Percentiles rank a stretch among this genome's conserved stretches.
Evolutionary conservation across 2,329 filamentous ascomycete genomes (phyloP).

Genomic region (Myotisia sp.): DNA sequence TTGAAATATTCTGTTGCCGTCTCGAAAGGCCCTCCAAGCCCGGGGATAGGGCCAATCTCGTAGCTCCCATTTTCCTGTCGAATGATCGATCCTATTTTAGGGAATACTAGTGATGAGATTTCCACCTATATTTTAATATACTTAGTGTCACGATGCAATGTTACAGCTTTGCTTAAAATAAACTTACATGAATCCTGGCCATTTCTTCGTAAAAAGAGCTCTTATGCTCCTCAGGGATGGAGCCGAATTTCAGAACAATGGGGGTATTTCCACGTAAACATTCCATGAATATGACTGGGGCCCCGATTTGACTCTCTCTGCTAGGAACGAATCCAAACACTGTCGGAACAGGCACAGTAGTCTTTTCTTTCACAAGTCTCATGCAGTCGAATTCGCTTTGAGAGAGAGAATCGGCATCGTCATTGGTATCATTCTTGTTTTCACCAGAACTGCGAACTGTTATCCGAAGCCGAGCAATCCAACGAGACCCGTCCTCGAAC

Average conservation of each 20-base stretch:
- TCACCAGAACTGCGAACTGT: not conserved
- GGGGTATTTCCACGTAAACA: constrained; percentile 18
- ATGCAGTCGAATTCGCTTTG: too few species aligned
- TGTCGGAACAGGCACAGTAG: constrained; percentile 12
- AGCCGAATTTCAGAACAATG: constrained; percentile 13
- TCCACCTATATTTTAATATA: too few species aligned
- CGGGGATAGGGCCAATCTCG: constrained; percentile 11
- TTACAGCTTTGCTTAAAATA: too few species aligned
- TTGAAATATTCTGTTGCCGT: constrained; percentile 13
- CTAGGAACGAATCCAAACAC: constrained; percentile 16
- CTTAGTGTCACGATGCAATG: too few species aligned
- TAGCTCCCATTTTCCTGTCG: constrained; percentile 8
- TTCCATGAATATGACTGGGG: constrained; percentile 21
- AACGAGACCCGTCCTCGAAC: constrained; percentile 1
- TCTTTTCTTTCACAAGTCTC: too few species aligned
- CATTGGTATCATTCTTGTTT: not conserved
- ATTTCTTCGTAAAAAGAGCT: constrained; percentile 5
- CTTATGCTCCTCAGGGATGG: constrained; percentile 8
- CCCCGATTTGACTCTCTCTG: constrained; percentile 14
- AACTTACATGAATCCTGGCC: constrained; percentile 3
- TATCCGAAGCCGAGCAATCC: constrained; percentile 3
- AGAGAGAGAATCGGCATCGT: too few species aligned
- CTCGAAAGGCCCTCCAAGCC: constrained; percentile 12
- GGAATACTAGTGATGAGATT: constrained; percentile 12
- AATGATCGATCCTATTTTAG: constrained; percentile 12